Evolutionary conservation across 1,139 yeast genomes (phyloP).

Genomic region (Kodamaea sp.): DNA sequence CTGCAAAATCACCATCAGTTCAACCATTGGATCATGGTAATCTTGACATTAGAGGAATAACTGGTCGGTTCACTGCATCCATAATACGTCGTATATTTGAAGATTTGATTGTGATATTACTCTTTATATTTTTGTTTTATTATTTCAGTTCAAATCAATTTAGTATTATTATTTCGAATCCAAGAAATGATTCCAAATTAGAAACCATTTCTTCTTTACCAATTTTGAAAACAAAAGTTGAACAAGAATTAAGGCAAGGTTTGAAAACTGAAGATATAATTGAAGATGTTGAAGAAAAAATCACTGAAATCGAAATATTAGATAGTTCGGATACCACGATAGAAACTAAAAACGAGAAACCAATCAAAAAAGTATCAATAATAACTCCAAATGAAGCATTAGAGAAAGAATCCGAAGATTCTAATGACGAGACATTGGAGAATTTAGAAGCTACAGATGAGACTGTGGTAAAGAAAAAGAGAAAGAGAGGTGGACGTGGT

Average conservation of each 20-base stretch:
- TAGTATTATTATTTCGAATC: constrained; percentile 8
- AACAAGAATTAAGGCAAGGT: not conserved
- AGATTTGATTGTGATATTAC: constrained; percentile 26
- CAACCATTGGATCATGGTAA: not conserved
- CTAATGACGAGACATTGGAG: constrained; percentile 11
- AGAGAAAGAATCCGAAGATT: constrained; percentile 11
- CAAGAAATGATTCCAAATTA: constrained; percentile 1
- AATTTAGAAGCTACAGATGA: constrained; percentile 9
- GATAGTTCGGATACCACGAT: constrained; percentile 10
- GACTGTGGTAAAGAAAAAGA: constrained; percentile 28
- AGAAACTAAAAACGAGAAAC: constrained; percentile 5
- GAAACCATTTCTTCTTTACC: constrained; percentile 5
- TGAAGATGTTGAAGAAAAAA: constrained; percentile 16
- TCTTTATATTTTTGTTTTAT: constrained; percentile 9
- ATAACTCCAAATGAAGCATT: constrained; percentile 22
- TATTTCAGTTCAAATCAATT: constrained; percentile 9
- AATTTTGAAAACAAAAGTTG: constrained; percentile 2
- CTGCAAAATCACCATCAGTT: not conserved
- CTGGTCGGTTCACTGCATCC: constrained; percentile 10
- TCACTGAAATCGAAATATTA: constrained; percentile 9
- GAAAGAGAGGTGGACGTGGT: constrained; percentile 87
- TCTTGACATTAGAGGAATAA: constrained; percentile 1
- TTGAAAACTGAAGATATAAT: constrained; percentile 2
- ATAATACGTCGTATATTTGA: constrained; percentile 28
- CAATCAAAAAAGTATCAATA: constrained; percentile 28